Evolutionary conservation across 345 rosid genomes (phyloP).

Genomic region (Eucalyptus marginata): DNA sequence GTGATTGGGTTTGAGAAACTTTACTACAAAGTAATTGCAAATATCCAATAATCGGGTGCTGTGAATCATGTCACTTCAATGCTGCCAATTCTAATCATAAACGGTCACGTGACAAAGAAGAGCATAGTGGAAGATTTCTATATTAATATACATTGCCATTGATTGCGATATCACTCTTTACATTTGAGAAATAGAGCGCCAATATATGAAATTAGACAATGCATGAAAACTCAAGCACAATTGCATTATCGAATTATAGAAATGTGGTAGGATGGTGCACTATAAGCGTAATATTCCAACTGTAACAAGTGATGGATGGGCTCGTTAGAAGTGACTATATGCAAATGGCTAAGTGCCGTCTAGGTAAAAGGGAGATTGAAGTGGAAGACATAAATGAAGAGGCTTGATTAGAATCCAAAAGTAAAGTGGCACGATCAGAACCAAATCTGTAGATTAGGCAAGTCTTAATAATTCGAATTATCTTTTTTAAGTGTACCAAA

Average conservation of each 20-base stretch:
- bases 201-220: background rate
- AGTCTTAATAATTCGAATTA: background rate
- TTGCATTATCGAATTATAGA: background rate
- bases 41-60: background rate
- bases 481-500: background rate
- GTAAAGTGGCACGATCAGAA: background rate
- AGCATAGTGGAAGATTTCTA: background rate
- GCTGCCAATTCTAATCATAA: background rate
- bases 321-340: background rate
- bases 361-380: background rate
- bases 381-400: background rate
- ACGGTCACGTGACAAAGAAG: accelerated
- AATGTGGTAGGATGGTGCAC: background rate
- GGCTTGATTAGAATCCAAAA: background rate
- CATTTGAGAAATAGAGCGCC: background rate
- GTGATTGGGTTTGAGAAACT: background rate
- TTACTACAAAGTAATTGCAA: background rate
- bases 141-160: background rate
- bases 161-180: too few species aligned
- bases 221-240: background rate
- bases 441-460: background rate
- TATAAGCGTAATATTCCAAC: background rate
- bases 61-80: background rate
- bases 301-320: background rate
- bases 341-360: background rate